A percentile compares a stretch with the other conserved stretches of the same genome.
Evolutionary conservation across 2,329 filamentous ascomycete genomes (phyloP).

Genomic region (Talaromyces albobiverticillius): DNA sequence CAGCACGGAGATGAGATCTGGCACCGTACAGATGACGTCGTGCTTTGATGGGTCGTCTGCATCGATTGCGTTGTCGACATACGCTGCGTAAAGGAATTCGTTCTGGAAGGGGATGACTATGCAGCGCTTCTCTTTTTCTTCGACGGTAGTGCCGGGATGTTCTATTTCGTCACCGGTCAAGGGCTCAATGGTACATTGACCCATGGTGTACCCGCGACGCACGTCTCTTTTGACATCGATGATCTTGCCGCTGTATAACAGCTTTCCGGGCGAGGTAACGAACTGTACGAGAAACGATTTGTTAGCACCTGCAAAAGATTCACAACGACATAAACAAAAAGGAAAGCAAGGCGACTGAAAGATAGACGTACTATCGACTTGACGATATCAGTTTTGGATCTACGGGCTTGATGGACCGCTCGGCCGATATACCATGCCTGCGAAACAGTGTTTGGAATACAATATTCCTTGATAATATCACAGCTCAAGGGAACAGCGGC

Average conservation of each 20-base stretch:
- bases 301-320: slow-evolving; percentile 14
- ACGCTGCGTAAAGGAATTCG: slow-evolving; percentile 28
- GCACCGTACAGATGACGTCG: slow-evolving; percentile 28
- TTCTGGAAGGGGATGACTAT: slow-evolving; percentile 27
- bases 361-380: slow-evolving; percentile 37
- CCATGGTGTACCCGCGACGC: slow-evolving; percentile 40
- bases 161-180: slow-evolving; percentile 23
- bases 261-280: slow-evolving; percentile 29
- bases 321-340: too few relatives aligned
- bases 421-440: slow-evolving; percentile 30
- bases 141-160: slow-evolving; percentile 2
- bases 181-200: slow-evolving; percentile 28
- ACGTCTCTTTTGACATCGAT: slow-evolving; percentile 40
- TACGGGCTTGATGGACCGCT: slow-evolving; percentile 25
- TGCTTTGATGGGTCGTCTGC: slow-evolving; percentile 15
- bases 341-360: too few relatives aligned
- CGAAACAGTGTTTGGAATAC: slow-evolving; percentile 28
- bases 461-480: slow-evolving; percentile 23
- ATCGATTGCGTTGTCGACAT: slow-evolving; percentile 12
- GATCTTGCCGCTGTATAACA: slow-evolving; percentile 47
- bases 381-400: slow-evolving; percentile 33
- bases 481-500: slow-evolving; percentile 22
- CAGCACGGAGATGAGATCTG: slow-evolving; percentile 37
- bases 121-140: slow-evolving; percentile 8
- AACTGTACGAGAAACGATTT: slow-evolving; percentile 17